These are phyloP conservation scores for Solioccasus polychromus DNA, from an alignment of 768 basidiomycete genomes.

Conservation along the genomic window DNA sequence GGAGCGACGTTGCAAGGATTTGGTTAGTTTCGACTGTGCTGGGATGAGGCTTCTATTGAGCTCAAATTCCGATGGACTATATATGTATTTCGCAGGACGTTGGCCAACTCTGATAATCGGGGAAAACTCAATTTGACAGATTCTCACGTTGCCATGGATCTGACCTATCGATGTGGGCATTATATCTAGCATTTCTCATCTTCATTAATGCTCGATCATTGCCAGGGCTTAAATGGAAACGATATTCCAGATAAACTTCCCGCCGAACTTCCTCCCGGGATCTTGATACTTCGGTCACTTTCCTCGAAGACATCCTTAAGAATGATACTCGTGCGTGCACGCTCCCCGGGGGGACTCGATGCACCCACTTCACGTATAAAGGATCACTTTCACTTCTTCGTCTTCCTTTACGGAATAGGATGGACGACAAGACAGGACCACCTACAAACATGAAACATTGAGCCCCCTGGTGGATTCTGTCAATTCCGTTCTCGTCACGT, in stretches of 20 bases:
- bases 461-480: conserved; percentile 68
- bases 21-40: too few species aligned
- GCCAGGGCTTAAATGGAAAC: conserved; percentile 87
- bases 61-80: neutral
- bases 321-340: conserved; percentile 81
- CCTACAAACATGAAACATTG: conserved; percentile 81
- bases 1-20: conserved; percentile 88
- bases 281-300: conserved; percentile 84
- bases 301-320: conserved; percentile 83
- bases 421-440: conserved; percentile 79
- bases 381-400: conserved; percentile 63
- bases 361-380: conserved; percentile 59
- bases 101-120: conserved; percentile 90
- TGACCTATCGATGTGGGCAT: conserved; percentile 90
- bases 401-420: conserved; percentile 47
- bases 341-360: conserved; percentile 54
- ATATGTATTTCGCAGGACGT: conserved; percentile 53
- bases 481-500: conserved; percentile 80
- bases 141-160: conserved; percentile 97
- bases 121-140: conserved; percentile 95
- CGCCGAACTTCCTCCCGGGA: conserved; percentile 88
- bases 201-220: conserved; percentile 1
- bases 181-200: neutral
- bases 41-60: neutral
- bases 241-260: conserved; percentile 86